Conservation (phyloP, 495 filamentous ascomycete species). For the Penicillium desertorum region DNA sequence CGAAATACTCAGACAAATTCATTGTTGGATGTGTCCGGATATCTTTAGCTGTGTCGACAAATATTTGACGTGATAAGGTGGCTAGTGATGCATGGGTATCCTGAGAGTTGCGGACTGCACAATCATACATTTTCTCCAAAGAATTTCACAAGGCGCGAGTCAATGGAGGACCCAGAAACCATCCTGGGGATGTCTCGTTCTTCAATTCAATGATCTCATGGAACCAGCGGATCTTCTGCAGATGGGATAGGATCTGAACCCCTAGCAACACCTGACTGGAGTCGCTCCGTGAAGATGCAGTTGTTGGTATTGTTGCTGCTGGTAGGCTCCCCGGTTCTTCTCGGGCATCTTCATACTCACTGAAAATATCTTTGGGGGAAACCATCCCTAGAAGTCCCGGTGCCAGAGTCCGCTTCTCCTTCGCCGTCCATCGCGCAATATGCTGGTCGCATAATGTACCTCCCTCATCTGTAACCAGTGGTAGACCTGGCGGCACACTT, state of each 20-base stretch:
- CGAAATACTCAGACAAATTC: conserved; percentile 10
- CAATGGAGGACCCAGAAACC: background rate
- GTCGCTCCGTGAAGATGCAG: background rate
- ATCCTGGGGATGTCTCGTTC: background rate
- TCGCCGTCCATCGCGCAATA: background rate
- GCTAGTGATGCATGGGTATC: background rate
- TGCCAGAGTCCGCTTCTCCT: background rate
- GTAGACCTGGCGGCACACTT: background rate
- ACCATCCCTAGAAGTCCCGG: background rate
- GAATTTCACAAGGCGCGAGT: background rate
- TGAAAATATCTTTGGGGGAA: background rate
- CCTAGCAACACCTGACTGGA: conserved; percentile 1
- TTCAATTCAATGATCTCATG: conserved; percentile 2
- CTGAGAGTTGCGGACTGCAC: background rate
- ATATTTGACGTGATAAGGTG: background rate
- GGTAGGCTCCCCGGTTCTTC: background rate
- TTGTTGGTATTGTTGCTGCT: background rate
- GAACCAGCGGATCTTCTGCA: conserved; percentile 5
- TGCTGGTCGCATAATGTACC: background rate
- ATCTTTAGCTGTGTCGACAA: conserved; percentile 1
- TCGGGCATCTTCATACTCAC: conserved; percentile 1
- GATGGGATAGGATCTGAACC: conserved; percentile 1
- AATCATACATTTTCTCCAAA: conserved; percentile 6
- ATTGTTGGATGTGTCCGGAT: conserved; percentile 1
- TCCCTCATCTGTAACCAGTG: background rate